Evolutionary conservation across 2,329 filamentous ascomycete genomes (phyloP).

Genomic region (Pseudogymnoascus verrucosus): DNA sequence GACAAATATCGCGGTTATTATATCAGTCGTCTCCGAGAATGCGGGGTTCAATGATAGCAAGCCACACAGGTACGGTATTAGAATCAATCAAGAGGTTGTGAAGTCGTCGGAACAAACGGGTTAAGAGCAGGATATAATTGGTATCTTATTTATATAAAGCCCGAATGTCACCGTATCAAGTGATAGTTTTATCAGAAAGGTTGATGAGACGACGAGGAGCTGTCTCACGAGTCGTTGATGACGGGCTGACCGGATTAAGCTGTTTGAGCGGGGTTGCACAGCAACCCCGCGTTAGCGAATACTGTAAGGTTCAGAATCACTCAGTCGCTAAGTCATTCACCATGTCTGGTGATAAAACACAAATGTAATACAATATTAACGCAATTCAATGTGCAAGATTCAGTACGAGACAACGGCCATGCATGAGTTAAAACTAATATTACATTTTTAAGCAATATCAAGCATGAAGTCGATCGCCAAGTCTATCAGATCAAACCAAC

Average conservation of each 20-base stretch:
- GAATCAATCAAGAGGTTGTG: background rate
- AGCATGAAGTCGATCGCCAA: background rate
- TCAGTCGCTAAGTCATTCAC: background rate
- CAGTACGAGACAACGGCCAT: background rate
- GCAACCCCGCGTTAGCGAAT: background rate
- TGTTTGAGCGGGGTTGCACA: background rate
- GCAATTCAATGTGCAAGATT: no score
- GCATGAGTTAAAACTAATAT: background rate
- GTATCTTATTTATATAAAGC: background rate
- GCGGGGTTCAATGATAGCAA: background rate
- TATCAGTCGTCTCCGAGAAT: background rate
- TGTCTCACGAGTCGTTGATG: background rate
- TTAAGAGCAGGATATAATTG: background rate
- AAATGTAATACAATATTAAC: background rate
- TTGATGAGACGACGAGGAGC: background rate
- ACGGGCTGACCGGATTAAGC: background rate
- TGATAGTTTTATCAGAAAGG: background rate
- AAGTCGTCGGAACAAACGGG: background rate
- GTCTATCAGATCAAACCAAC: background rate
- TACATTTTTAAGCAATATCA: background rate
- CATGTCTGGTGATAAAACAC: conserved; percentile 2
- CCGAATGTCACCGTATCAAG: background rate
- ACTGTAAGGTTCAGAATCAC: background rate
- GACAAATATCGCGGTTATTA: background rate
- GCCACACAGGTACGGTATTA: background rate